phyloP scores from a whole-genome alignment of 495 filamentous ascomycete genomes.

The Xanthoparmelia taractica region DNA sequence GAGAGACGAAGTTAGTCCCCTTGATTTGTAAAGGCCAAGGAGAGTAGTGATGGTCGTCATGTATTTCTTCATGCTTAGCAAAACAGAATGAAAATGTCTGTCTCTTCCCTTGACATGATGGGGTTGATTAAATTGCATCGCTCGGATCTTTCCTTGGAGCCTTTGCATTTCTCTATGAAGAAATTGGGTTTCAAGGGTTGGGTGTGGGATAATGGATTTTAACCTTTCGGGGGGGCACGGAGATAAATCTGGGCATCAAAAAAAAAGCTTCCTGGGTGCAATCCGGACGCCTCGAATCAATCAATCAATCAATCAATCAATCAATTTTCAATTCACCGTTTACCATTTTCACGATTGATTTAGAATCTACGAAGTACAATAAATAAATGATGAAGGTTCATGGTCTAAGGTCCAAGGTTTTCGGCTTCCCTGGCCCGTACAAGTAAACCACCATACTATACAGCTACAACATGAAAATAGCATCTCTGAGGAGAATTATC shows the following conservation, averaged over 20 bases:
- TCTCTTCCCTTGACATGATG: not conserved
- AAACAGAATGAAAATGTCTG: not conserved
- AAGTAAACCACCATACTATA: no score
- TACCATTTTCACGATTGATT: no score
- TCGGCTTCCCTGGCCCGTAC: not conserved
- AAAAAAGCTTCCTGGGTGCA: not conserved
- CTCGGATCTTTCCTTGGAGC: no score
- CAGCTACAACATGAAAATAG: constrained; percentile 21
- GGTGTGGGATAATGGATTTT: no score
- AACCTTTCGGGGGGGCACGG: not conserved
- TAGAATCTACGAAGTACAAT: not conserved
- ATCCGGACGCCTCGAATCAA: no score
- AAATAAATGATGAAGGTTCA: not conserved
- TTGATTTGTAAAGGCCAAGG: not conserved
- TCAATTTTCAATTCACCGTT: no score
- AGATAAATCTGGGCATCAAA: not conserved
- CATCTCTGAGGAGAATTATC: constrained; percentile 24
- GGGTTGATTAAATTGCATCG: not conserved
- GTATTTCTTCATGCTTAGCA: not conserved
- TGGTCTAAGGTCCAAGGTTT: no score
- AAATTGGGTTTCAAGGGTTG: not conserved
- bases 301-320: no score
- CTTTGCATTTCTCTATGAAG: not conserved
- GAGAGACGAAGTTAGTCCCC: not conserved
- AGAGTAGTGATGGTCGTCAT: not conserved